A percentile compares a stretch with the other conserved stretches of the same genome.
phyloP scores from a whole-genome alignment of 2,329 filamentous ascomycete genomes.

The Aspergillus sp. region DNA sequence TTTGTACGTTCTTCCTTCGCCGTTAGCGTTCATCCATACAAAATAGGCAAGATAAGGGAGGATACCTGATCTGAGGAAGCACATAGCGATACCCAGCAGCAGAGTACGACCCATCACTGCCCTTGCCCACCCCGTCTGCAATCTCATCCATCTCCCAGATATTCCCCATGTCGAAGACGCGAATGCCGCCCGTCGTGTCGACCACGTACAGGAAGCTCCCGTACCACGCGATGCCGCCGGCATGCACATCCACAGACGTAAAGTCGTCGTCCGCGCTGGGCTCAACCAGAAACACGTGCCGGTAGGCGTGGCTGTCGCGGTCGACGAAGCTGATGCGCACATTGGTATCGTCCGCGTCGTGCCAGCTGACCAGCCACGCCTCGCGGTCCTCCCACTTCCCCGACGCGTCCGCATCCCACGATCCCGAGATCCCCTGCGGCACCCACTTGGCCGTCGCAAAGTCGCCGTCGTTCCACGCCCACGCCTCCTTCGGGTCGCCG shows the following conservation, averaged over 20 bases:
- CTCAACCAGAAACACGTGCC: conserved; percentile 36
- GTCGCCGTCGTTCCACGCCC: conserved; percentile 28
- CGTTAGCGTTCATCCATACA: too few species aligned
- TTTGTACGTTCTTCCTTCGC: neutral
- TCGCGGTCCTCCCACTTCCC: conserved; percentile 35
- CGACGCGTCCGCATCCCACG: conserved; percentile 29
- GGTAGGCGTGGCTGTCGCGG: conserved; percentile 27
- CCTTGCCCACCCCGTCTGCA: conserved; percentile 34
- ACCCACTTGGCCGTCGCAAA: conserved; percentile 32
- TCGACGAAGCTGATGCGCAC: conserved; percentile 35
- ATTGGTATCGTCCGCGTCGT: conserved; percentile 26
- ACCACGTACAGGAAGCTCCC: conserved; percentile 36
- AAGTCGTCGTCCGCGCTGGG: conserved; percentile 34
- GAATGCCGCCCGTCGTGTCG: conserved; percentile 34
- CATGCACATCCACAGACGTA: conserved; percentile 31
- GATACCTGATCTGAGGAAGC: conserved; percentile 21
- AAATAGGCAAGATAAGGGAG: too few species aligned
- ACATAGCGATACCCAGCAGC: conserved; percentile 36
- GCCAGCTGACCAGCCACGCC: conserved; percentile 37
- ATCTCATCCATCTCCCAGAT: conserved; percentile 32
- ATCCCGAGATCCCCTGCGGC: conserved; percentile 37
- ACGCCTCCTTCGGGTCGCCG: conserved; percentile 12
- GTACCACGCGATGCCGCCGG: conserved; percentile 39
- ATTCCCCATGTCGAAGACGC: conserved; percentile 38
- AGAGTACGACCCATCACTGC: conserved; percentile 24